Percentiles rank a stretch among this genome's conserved stretches.
These are phyloP conservation scores for Hypoxylon fuscum DNA, from an alignment of 495 filamentous ascomycete genomes.

Conservation along the genomic window DNA sequence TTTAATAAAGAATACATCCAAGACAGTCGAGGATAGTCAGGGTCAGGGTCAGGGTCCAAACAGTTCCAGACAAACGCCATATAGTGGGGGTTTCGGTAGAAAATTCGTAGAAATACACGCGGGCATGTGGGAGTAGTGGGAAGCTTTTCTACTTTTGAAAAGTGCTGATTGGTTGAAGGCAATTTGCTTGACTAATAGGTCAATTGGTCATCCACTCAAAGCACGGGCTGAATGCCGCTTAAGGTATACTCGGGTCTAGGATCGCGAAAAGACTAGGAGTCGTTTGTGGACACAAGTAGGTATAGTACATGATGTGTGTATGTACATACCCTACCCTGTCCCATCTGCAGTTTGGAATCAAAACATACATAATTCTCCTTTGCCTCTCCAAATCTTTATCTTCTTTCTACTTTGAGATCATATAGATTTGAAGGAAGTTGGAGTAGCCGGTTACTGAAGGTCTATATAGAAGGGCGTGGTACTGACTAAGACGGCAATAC, in stretches of 20 bases:
- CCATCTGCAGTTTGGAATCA: constrained; percentile 23
- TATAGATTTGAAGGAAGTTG: too few species aligned
- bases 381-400: too few species aligned
- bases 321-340: not conserved
- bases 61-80: constrained; percentile 17
- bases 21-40: constrained; percentile 5
- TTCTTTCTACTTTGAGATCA: too few species aligned
- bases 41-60: constrained; percentile 26
- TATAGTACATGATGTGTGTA: constrained; percentile 32
- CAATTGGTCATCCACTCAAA: constrained; percentile 32
- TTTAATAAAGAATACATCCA: constrained; percentile 28
- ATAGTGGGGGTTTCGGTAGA: constrained; percentile 21
- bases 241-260: constrained; percentile 28
- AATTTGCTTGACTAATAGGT: constrained; percentile 36
- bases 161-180: constrained; percentile 14
- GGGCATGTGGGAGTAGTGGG: constrained; percentile 26
- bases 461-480: too few species aligned
- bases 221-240: constrained; percentile 18
- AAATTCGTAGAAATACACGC: constrained; percentile 9
- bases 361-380: constrained; percentile 19
- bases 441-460: too few species aligned
- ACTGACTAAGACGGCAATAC: not conserved
- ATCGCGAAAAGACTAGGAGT: constrained; percentile 1
- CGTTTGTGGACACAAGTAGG: constrained; percentile 7
- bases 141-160: constrained; percentile 6